phyloP scores from a whole-genome alignment of 1,139 yeast genomes.

The Debaryomyces coudertii region DNA sequence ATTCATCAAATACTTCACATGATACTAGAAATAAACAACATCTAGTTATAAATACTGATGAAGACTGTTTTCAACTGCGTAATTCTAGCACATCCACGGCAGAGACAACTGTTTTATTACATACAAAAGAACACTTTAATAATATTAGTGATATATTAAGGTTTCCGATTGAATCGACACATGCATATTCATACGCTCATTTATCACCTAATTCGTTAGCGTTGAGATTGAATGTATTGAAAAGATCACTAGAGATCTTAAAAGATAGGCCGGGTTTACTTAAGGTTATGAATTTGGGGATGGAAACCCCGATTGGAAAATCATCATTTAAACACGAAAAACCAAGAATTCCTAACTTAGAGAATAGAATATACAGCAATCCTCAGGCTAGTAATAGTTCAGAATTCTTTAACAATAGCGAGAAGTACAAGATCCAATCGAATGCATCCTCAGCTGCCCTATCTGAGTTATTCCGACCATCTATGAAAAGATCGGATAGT shows the following conservation, averaged over 20 bases:
- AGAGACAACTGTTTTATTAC: constrained; percentile 4
- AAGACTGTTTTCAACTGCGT: background rate
- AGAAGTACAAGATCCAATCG: constrained; percentile 28
- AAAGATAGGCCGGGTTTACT: constrained; percentile 63
- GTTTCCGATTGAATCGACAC: constrained; percentile 80
- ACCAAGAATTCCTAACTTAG: background rate
- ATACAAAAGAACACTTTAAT: constrained; percentile 4
- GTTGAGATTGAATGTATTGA: constrained; percentile 71
- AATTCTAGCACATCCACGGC: constrained; percentile 3
- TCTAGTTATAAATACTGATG: constrained; percentile 2
- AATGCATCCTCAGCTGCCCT: constrained; percentile 69
- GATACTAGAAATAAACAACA: constrained; percentile 3
- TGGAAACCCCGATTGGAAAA: background rate
- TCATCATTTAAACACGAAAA: background rate
- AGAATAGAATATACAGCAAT: constrained; percentile 6
- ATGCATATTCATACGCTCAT: constrained; percentile 84
- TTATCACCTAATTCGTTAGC: constrained; percentile 80
- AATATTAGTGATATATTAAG: constrained; percentile 31
- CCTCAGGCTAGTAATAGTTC: constrained; percentile 26
- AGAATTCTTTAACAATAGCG: constrained; percentile 23
- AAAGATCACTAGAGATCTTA: constrained; percentile 72
- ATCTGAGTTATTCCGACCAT: constrained; percentile 57
- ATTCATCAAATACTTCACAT: background rate
- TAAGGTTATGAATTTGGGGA: constrained; percentile 23
- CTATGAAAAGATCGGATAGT: constrained; percentile 40